These are phyloP conservation scores for Emericellopsis cladophorae DNA, from an alignment of 2,329 filamentous ascomycete species.

Conservation along the genomic window DNA sequence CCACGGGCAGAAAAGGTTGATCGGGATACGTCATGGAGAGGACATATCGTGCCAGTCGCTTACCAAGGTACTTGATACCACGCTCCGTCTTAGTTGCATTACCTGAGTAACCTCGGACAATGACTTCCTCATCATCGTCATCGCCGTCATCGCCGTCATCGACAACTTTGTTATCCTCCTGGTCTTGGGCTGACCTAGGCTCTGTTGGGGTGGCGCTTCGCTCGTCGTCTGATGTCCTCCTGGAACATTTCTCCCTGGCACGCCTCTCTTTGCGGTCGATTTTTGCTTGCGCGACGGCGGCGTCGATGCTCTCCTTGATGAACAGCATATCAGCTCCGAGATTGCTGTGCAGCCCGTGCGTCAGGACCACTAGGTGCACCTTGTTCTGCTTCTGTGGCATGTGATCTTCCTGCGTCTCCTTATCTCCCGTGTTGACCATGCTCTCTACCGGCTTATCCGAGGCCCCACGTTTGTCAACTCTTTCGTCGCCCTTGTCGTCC, in stretches of 20 bases:
- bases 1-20: conserved; percentile 67
- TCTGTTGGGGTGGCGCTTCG: not conserved
- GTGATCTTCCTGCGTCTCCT: conserved; percentile 12
- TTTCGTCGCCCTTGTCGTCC: conserved; percentile 27
- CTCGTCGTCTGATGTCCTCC: conserved; percentile 1
- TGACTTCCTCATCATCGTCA: conserved; percentile 69
- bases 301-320: conserved; percentile 93
- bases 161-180: conserved; percentile 5
- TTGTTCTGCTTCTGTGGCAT: conserved; percentile 51
- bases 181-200: not conserved
- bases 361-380: conserved; percentile 82
- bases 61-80: conserved; percentile 94
- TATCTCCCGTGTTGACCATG: conserved; percentile 17
- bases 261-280: conserved; percentile 52
- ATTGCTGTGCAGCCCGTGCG: conserved; percentile 92
- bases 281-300: conserved; percentile 61
- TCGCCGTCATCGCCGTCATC: conserved; percentile 16
- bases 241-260: conserved; percentile 30
- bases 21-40: conserved; percentile 86
- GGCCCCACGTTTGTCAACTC: conserved; percentile 8
- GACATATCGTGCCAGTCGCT: conserved; percentile 83
- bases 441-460: conserved; percentile 20
- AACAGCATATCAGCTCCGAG: conserved; percentile 93
- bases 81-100: conserved; percentile 87
- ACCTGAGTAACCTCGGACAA: conserved; percentile 80